Evolutionary conservation across 2,329 filamentous ascomycete species (phyloP).

Genomic region (Bimuria novae-zelandiae): DNA sequence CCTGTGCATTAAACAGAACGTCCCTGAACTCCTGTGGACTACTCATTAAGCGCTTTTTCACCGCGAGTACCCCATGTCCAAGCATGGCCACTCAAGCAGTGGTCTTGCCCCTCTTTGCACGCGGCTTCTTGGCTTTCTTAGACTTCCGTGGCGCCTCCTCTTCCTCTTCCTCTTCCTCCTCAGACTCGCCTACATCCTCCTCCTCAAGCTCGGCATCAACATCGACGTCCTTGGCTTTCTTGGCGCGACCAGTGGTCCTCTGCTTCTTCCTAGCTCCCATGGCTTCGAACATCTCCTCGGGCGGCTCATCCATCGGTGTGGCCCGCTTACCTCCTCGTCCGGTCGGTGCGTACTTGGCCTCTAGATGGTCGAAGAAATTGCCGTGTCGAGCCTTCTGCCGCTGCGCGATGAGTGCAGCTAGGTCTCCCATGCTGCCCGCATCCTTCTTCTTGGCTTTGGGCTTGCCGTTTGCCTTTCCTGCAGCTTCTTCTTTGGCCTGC

Average conservation of each 20-base stretch:
- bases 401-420: slow-evolving; percentile 46
- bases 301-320: slow-evolving; percentile 56
- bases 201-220: slow-evolving; percentile 28
- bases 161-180: slow-evolving; percentile 26
- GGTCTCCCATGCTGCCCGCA: slow-evolving; percentile 39
- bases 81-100: not conserved
- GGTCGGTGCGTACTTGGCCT: slow-evolving; percentile 43
- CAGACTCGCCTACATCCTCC: slow-evolving; percentile 33
- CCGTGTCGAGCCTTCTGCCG: slow-evolving; percentile 40
- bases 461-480: slow-evolving; percentile 67
- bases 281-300: slow-evolving; percentile 64
- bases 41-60: not conserved
- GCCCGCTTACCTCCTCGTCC: slow-evolving; percentile 53
- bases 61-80: not conserved
- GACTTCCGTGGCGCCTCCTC: slow-evolving; percentile 26
- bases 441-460: slow-evolving; percentile 37
- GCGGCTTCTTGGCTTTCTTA: slow-evolving; percentile 22
- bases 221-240: slow-evolving; percentile 21
- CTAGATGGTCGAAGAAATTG: slow-evolving; percentile 42
- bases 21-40: not conserved
- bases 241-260: slow-evolving; percentile 21
- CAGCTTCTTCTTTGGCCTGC: slow-evolving; percentile 61
- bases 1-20: not conserved
- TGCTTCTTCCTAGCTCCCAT: slow-evolving; percentile 37
- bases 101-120: slow-evolving; percentile 19